Evolutionary conservation across 805 yeast species (phyloP), one percentile per base, ranked within the genome.

Genomic region (Saturnispora silvae): DNA sequence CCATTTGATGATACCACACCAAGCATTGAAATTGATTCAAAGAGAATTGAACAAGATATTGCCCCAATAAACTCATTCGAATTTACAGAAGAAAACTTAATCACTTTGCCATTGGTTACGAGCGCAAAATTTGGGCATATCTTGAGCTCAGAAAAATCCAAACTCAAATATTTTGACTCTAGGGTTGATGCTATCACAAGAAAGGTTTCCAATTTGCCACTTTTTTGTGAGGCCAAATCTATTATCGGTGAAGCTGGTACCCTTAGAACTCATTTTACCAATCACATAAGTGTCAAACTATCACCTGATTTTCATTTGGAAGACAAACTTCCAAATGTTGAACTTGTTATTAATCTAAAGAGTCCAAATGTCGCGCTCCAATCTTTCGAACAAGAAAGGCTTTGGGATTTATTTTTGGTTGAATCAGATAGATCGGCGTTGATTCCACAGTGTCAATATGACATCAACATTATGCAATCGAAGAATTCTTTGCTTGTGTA

Each of bases 221-320:
- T 58, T 19, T 34, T 45, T 23, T 51, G 56, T 32, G 54, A 50
- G 32, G 38, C 36, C 4, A 42, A 50, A 3, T 35, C 40, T 9
- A 40, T 55, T 22, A 52, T 57, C 45, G 61, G 60, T 7, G 38
- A 42, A 1, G 52, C 49, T 4, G 60, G 61, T 31, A 59, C 59
- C 34, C 48, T 57, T 20, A 45, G 44, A 34, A 51, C 51, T 26
- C 36, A 51, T 29, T 59, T 55, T 26, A 52, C 46, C 15, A 45
- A 49, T 24, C 49, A 52, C 16, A 31, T 57, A 14, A 54, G 55
- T 20, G 40, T 60, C 22, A 55, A 53, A 34, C 41, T 60, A 30
- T 41, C 54, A 14, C 63, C 65, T 1, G 57, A 60, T 44, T n/a
- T n/a, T n/a, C 38, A 45, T n/a, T 38, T 38, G 13, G 23, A 37